Base-by-base conservation (phyloP, 768 basidiomycete genomes). In the Stropharia rugosoannulata region DNA sequence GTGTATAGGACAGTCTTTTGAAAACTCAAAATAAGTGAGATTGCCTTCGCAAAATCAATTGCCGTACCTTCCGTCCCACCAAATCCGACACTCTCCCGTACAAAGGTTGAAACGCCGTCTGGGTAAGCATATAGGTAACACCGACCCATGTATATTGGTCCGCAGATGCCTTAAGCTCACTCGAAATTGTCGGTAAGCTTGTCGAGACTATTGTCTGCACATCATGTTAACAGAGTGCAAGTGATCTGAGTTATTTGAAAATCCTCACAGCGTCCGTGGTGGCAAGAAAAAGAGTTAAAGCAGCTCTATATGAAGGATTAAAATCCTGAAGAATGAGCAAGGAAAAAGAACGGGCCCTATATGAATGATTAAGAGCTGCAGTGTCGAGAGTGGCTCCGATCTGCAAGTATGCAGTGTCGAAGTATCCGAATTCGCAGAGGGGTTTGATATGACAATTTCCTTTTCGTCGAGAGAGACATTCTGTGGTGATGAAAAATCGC, bases 141-240 rank as follows among this genome's bases (percentile, higher is more conserved):
- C 85, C 88, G 48, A 94, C 88, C 92, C 92, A 94, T 19, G 87
- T 89, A 65, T 93, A 94, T 64, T 92, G 84, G 50, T 74, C 80
- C 54, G 84, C 80, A 32, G 86, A 81, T 15, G 89, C 90, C 27
- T 75, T 59, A 32, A 94, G 78, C 40, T 90, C 81, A 56, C 79
- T 82, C 13, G 85, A 77, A 58, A 94, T 93, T 16, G 90, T 92
- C 13, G 92, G 93, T 52, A 94, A 70, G 64, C 83, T 84, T 15
- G 92, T 94, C 36, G 92, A 93, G 35, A 94, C 88, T 59, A 93
- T 87, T 10, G 78, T 80, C 81, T 83, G 55, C 8, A 51, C 39
- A 41, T 18, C 27, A 40, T 10, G 45, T 41, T 41, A 46, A 22
- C 13, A 18, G n/a, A 18, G n/a, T 45, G 19, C 35, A 38, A 13